These are phyloP conservation scores for Glomus cerebriforme DNA, from an alignment of 192 early-diverging fungal genomes.

Conservation along the genomic window DNA sequence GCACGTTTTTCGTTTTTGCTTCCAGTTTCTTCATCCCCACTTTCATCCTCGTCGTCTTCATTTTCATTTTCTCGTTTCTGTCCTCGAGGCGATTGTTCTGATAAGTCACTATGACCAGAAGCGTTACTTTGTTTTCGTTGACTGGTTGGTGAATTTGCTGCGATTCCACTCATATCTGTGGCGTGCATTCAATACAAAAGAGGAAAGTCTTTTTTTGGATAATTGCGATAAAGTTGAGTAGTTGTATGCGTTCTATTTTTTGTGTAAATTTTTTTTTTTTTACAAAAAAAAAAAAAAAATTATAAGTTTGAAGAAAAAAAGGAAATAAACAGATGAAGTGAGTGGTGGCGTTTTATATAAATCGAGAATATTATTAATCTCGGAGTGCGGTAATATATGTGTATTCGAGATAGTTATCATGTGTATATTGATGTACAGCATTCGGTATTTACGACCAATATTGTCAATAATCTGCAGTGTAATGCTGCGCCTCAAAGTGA, in stretches of 20 bases:
- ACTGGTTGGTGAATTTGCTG: neutral
- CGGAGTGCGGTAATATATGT: neutral
- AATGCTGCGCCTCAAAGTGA: neutral
- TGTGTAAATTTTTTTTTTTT: neutral
- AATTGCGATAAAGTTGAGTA: neutral
- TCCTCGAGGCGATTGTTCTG: constrained; percentile 23
- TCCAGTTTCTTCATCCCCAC: constrained; percentile 58
- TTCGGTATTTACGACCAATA: neutral
- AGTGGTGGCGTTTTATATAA: neutral
- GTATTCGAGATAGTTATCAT: neutral
- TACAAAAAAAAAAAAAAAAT: neutral
- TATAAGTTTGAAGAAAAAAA: neutral
- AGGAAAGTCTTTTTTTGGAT: constrained; percentile 1
- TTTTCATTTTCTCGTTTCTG: constrained; percentile 40
- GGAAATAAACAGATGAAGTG: neutral
- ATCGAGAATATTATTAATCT: neutral
- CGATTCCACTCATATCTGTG: neutral
- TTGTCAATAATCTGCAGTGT: constrained; percentile 22
- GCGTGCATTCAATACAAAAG: constrained; percentile 6
- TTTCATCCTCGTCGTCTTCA: constrained; percentile 61
- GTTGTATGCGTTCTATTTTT: neutral
- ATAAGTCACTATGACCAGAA: constrained; percentile 9
- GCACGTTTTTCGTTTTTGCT: constrained; percentile 64
- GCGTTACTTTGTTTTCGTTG: constrained; percentile 30
- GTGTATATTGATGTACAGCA: neutral